Evolutionary conservation across 2,329 filamentous ascomycete species (phyloP), one percentile per base, ranked within the genome.

Genomic region (Lojkania enalia): DNA sequence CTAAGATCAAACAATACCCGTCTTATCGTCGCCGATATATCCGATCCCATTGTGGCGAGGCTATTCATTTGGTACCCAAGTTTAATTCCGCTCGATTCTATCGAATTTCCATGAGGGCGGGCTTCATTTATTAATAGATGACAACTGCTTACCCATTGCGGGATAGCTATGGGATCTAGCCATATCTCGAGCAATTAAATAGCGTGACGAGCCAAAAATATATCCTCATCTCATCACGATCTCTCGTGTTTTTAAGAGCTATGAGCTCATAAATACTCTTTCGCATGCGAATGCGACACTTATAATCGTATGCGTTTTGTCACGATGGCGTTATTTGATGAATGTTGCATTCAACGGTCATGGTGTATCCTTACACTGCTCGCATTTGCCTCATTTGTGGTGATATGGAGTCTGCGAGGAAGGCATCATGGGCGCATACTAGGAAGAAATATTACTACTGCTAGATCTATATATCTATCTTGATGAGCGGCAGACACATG

Each of bases 131-230:
- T 66, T 64, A 61, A 63, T 61, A 57, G 55, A 47, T 57, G 47
- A 48, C 37, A 20, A 40, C 39, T 35, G n/a, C 20, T 45, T 58
- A 48, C 63, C 59, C 30, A 39, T 55, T 60, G 49, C 29, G 55
- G 59, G 35, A 48, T 33, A 29, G n/a, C n/a, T n/a, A n/a, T n/a
- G n/a, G n/a, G n/a, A n/a, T n/a, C n/a, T n/a, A n/a, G n/a, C n/a
- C n/a, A n/a, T n/a, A n/a, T n/a, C n/a, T n/a, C n/a, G n/a, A n/a
- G n/a, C n/a, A n/a, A n/a, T n/a, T n/a, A n/a, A n/a, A n/a, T n/a
- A n/a, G 43, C 47, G 44, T 35, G 49, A 52, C 54, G 54, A 48
- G 21, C 42, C 57, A 67, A 67, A 67, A 67, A 67, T 67, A 69
- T 36, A 15, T 35, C 42, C 41, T 5, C 42, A 36, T 51, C 53